Percentiles rank a stretch among this genome's conserved stretches.
phyloP scores from a whole-genome alignment of 2,329 filamentous ascomycete species.

The Scytalidium sp. region DNA sequence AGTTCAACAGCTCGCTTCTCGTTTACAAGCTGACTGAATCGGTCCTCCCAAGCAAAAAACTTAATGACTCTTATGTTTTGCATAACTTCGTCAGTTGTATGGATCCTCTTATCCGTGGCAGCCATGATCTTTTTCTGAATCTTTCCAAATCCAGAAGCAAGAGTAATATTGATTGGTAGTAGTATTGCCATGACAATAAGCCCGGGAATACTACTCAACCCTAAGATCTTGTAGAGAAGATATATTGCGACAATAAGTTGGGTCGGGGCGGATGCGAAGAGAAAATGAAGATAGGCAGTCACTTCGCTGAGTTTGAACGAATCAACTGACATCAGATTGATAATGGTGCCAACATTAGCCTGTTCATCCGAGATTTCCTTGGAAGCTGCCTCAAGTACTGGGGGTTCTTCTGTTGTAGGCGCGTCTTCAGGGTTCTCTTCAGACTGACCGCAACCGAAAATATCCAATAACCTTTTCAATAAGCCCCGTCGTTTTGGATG shows the following conservation, averaged over 20 bases:
- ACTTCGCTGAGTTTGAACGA: conserved; percentile 98
- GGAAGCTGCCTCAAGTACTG: neutral
- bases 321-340: conserved; percentile 99
- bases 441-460: conserved; percentile 28
- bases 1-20: conserved; percentile 84
- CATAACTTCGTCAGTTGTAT: conserved; percentile 93
- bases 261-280: conserved; percentile 88
- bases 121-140: conserved; percentile 90
- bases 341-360: conserved; percentile 95
- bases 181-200: conserved; percentile 87
- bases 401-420: neutral
- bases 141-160: conserved; percentile 79
- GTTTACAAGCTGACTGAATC: conserved; percentile 81
- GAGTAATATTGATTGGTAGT: conserved; percentile 84
- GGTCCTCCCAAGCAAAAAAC: conserved; percentile 97
- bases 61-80: conserved; percentile 99
- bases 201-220: conserved; percentile 88
- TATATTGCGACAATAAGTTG: conserved; percentile 79
- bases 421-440: conserved; percentile 18
- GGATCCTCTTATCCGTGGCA: conserved; percentile 92
- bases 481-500: conserved; percentile 35
- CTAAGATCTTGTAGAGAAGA: conserved; percentile 86
- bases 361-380: conserved; percentile 59
- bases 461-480: conserved; percentile 55
- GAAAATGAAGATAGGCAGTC: conserved; percentile 90